Evolutionary conservation across 305 asterid genomes (phyloP).

Genomic region (Lippia alba): DNA sequence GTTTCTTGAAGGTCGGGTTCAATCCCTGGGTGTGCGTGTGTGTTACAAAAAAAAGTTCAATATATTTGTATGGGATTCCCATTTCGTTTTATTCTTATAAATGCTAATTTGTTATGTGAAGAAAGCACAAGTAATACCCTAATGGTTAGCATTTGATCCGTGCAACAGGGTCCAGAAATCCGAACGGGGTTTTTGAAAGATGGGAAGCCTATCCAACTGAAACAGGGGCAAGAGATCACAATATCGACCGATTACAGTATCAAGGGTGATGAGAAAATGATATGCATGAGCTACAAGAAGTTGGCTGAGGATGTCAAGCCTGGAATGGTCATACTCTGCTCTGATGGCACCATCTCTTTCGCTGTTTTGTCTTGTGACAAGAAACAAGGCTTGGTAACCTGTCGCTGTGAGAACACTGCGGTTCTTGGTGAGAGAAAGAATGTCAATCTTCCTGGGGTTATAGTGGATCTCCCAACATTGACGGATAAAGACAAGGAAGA

Average conservation of each 20-base stretch:
- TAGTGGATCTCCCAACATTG: constrained; percentile 71
- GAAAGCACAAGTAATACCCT: too few species aligned
- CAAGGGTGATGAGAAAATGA: constrained; percentile 59
- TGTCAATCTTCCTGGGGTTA: constrained; percentile 72
- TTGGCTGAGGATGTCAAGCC: constrained; percentile 63
- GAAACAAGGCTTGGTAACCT: constrained; percentile 48
- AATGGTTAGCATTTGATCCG: not conserved
- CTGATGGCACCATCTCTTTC: constrained; percentile 69
- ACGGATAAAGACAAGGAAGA: constrained; percentile 73
- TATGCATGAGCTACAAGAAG: constrained; percentile 73
- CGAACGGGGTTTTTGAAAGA: constrained; percentile 71
- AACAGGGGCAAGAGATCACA: constrained; percentile 60
- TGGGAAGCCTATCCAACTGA: constrained; percentile 58
- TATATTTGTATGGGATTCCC: not conserved
- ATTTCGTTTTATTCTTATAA: not conserved
- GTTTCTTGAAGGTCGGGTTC: too few species aligned
- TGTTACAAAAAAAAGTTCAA: too few species aligned
- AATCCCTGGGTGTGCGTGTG: too few species aligned
- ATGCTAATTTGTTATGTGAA: not conserved
- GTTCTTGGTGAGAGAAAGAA: constrained; percentile 72
- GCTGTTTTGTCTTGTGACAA: constrained; percentile 56
- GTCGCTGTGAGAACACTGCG: constrained; percentile 69
- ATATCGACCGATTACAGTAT: constrained; percentile 58
- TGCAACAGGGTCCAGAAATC: constrained; percentile 67
- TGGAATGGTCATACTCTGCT: constrained; percentile 60